Evolutionary conservation across 805 yeast genomes (phyloP), one percentile per base, ranked within the genome.

Genomic region (Metschnikowia lunata): DNA sequence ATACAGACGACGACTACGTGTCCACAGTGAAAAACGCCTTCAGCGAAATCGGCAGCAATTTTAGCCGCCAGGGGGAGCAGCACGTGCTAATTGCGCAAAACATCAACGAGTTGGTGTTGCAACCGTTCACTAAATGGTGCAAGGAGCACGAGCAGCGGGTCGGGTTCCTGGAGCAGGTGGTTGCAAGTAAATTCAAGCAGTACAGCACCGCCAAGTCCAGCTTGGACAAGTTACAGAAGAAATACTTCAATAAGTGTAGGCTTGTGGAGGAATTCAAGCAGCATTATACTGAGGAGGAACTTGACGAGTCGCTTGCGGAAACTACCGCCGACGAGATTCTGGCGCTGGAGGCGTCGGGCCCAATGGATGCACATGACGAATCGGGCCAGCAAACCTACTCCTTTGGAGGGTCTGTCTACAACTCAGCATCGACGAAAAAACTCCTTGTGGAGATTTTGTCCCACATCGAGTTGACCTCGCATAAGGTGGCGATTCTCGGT

Each of bases 181-280:
- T 87, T 34, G 63, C 66, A 39, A 71, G 66, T 15, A 80, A 78
- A 50, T 71, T 78, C 36, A 75, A 74, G 52, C 69, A 64, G 38
- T 85, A 78, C 60, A 77, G 78, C 37, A 70, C 64, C 41, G 73
- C 68, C 33, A 64, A 71, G 49, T 59, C 61, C 11, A 61, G 63
- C 30, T 79, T 82, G 41, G 85, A 79, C 36, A 72, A 74, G 51
- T 70, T 76, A 49, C 88, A 81, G 60, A 81, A 78, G 61, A 76
- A 75, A 45, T 88, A 88, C 61, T 86, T 84, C 71, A 85, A 82
- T 63, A 84, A 83, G 58, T 86, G 93, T 61, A 69, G 95, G 40
- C 66, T 79, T 47, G 69, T 85, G 42, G 95, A 87, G 60, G 87
- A 83, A 44, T 74, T 79, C 56, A 78, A 73, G 51, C 63, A 74